These are phyloP conservation scores for Willaertia magna DNA, from an alignment of 208 protist genomes.

Conservation along the genomic window DNA sequence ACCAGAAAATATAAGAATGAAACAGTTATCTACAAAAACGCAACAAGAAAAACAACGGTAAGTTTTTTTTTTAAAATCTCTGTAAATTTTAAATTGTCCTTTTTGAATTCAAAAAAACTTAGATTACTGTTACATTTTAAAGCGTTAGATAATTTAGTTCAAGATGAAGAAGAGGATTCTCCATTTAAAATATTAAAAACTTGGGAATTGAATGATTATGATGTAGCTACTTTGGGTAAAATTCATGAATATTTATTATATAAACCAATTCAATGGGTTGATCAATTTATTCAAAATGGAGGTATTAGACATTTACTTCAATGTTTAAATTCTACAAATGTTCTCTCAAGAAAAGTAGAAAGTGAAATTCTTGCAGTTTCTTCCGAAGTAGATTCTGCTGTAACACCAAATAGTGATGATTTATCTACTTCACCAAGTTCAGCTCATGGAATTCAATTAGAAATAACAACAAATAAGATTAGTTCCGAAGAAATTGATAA, in stretches of 20 bases:
- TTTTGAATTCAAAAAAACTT: no score
- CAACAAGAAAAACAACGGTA: not conserved
- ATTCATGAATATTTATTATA: not conserved
- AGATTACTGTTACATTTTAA: not conserved
- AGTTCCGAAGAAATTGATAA: not conserved
- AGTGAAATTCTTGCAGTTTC: not conserved
- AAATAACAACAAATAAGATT: not conserved
- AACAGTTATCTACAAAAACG: not conserved
- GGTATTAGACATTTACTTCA: not conserved
- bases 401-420: not conserved
- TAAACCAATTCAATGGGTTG: conserved; percentile 2
- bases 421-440: not conserved
- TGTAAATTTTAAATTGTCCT: not conserved
- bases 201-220: not conserved
- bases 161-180: not conserved
- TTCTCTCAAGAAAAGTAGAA: not conserved
- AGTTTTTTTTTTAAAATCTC: no score
- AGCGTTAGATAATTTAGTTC: not conserved
- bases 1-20: not conserved
- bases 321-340: not conserved
- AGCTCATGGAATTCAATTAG: not conserved
- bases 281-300: not conserved
- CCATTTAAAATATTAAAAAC: not conserved
- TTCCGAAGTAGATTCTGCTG: not conserved
- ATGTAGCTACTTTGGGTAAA: not conserved